phyloP scores from a whole-genome alignment of 2,329 filamentous ascomycete genomes.

The Beauveria sp. region DNA sequence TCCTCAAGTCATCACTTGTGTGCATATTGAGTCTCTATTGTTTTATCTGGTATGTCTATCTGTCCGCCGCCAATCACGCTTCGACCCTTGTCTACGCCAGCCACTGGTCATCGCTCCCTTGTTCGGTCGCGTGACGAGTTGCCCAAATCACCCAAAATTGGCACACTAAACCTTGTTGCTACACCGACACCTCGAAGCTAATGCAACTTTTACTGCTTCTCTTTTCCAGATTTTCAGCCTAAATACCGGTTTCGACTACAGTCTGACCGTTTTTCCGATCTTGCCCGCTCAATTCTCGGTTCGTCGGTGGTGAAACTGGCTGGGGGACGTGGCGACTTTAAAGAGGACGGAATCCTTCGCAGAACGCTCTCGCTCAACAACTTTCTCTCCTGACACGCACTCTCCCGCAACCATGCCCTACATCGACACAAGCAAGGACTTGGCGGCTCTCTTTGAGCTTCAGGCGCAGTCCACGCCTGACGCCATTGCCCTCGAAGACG shows the following conservation, averaged over 20 bases:
- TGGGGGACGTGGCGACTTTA: conserved; percentile 2
- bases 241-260: not conserved
- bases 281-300: not conserved
- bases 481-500: conserved; percentile 66
- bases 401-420: conserved; percentile 42
- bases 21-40: not conserved
- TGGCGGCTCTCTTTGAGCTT: conserved; percentile 61
- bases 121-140: conserved; percentile 9
- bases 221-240: not conserved
- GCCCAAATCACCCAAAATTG: not conserved
- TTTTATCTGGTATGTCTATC: not conserved
- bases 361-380: not conserved
- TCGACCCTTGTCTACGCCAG: not conserved
- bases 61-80: not conserved
- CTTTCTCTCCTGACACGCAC: not conserved
- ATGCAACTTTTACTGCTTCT: not conserved
- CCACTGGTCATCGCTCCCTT: not conserved
- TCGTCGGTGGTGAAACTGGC: not conserved
- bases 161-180: conserved; percentile 10
- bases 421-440: conserved; percentile 64
- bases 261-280: not conserved
- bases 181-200: conserved; percentile 9
- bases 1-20: not conserved
- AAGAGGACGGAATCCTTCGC: not conserved
- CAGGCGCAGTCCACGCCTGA: conserved; percentile 64